These are phyloP conservation scores for Barbarea vulgaris DNA, from an alignment of 345 rosid species.

Conservation along the genomic window DNA sequence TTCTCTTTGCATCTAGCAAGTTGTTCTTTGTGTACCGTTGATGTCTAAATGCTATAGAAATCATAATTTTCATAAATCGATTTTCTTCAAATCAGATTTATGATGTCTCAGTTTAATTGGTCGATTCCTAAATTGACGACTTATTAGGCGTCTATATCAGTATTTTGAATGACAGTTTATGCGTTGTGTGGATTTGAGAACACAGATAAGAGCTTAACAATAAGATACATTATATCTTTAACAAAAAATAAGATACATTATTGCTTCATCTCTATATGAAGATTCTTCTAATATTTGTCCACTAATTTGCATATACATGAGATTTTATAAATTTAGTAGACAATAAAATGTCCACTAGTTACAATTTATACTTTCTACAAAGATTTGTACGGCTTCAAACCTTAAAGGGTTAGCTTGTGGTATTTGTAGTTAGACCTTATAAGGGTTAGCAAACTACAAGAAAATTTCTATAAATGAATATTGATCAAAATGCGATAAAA, in stretches of 20 bases:
- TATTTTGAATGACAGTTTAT: background rate
- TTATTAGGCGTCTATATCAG: background rate
- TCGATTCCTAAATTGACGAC: background rate
- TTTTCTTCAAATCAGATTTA: background rate
- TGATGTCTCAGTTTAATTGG: background rate
- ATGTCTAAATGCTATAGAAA: background rate
- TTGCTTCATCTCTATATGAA: background rate
- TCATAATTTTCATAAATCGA: background rate
- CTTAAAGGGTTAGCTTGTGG: too few relatives aligned
- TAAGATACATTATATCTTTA: background rate
- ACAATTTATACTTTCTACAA: too few relatives aligned
- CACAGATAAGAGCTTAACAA: background rate
- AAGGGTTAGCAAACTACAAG: too few relatives aligned
- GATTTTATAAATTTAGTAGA: background rate
- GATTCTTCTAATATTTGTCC: background rate
- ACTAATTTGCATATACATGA: too few relatives aligned
- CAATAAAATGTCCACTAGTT: background rate
- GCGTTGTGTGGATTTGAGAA: background rate
- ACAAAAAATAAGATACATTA: too few relatives aligned
- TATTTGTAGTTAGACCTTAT: too few relatives aligned
- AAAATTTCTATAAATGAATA: too few relatives aligned
- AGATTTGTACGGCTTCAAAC: too few relatives aligned
- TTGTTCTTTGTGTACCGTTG: background rate
- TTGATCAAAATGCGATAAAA: too few relatives aligned
- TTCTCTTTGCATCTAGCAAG: background rate